A percentile compares a stretch with the other conserved stretches of the same genome.
Conservation (phyloP, 164 flowering plant species). For the Vitis rupestris region DNA sequence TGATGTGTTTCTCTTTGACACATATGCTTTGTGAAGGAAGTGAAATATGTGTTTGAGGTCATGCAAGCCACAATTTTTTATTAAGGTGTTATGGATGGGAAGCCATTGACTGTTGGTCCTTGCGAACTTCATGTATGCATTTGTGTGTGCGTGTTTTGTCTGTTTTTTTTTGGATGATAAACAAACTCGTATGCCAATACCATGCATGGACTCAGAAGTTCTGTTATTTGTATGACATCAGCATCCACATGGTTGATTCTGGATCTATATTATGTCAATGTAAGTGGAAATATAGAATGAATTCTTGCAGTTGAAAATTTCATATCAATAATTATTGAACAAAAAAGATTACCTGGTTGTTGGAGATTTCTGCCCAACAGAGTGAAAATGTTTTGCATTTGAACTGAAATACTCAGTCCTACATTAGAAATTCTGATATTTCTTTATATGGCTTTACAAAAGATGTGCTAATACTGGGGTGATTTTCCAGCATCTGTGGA, state of each 20-base stretch:
- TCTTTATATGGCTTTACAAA: neutral
- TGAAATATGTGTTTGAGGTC: too few relatives aligned
- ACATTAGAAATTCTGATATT: neutral
- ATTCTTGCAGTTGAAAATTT: neutral
- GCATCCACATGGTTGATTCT: neutral
- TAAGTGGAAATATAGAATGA: neutral
- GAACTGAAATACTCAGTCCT: neutral
- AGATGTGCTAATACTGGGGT: conserved; percentile 6
- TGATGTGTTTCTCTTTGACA: too few relatives aligned
- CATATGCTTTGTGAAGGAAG: too few relatives aligned
- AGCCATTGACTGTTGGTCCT: too few relatives aligned
- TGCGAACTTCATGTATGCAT: too few relatives aligned
- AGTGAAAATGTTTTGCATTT: neutral
- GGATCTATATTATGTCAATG: neutral
- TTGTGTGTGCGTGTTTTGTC: too few relatives aligned
- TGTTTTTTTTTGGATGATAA: too few relatives aligned
- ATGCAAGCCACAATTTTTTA: too few relatives aligned
- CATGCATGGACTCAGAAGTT: too few relatives aligned
- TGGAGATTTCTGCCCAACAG: neutral
- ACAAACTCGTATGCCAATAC: too few relatives aligned
- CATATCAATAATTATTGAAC: neutral
- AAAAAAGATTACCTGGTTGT: neutral
- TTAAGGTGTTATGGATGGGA: too few relatives aligned
- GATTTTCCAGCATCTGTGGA: conserved; percentile 5
- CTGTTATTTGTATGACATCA: too few relatives aligned